A percentile compares a stretch with the other conserved stretches of the same genome.
Evolutionary conservation across 768 basidiomycete genomes (phyloP).

Genomic region (Leucosporidium yakuticum): DNA sequence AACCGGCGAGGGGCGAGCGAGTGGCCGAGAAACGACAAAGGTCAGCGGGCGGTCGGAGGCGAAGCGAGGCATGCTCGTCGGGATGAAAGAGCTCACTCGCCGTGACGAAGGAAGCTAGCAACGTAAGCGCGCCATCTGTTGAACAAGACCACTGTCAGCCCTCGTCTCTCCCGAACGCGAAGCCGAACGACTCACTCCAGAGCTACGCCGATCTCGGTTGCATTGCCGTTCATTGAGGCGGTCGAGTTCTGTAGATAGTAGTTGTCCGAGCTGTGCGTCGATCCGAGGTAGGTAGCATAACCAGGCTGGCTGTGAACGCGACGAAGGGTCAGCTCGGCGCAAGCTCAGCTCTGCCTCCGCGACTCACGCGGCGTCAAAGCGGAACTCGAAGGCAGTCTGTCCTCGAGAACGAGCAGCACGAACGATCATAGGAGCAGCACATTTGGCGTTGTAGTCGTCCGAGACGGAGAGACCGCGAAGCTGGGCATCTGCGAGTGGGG

Average conservation of each 20-base stretch:
- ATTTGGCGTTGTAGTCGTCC: not conserved
- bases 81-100: not conserved
- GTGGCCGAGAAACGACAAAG: not conserved
- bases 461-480: not conserved
- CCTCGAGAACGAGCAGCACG: not conserved
- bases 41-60: too few relatives aligned
- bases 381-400: not conserved
- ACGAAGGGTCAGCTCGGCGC: not conserved
- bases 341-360: not conserved
- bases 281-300: not conserved
- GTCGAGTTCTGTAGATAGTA: slow-evolving; percentile 4
- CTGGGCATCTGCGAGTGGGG: not conserved
- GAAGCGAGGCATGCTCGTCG: too few relatives aligned
- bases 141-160: not conserved
- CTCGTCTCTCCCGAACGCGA: not conserved
- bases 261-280: slow-evolving; percentile 7
- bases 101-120: slow-evolving; percentile 8
- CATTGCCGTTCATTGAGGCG: too few relatives aligned
- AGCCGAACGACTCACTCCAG: not conserved
- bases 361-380: slow-evolving; percentile 8
- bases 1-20: not conserved
- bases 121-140: slow-evolving; percentile 10
- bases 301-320: not conserved
- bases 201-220: too few relatives aligned
- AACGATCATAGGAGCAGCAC: not conserved